Evolutionary conservation across 2,329 filamentous ascomycete genomes (phyloP).

Genomic region (Pseudogymnoascus sp.): DNA sequence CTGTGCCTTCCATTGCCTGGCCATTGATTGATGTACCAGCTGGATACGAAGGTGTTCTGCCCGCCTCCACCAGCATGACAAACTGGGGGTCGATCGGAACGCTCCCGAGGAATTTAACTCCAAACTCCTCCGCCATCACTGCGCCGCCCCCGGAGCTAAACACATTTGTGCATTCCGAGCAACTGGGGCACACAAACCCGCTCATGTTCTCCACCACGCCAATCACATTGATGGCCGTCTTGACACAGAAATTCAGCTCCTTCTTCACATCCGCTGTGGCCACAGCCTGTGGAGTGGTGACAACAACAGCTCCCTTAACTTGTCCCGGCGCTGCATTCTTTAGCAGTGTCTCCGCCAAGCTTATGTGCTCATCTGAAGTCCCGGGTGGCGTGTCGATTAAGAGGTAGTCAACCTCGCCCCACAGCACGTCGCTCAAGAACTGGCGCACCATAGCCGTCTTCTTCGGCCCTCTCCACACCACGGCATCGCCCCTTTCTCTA

Average conservation of each 20-base stretch:
- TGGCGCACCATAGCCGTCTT: slow-evolving; percentile 99
- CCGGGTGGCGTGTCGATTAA: slow-evolving; percentile 94
- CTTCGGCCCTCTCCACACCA: slow-evolving; percentile 96
- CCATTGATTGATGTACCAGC: slow-evolving; percentile 56
- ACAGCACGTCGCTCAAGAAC: slow-evolving; percentile 85
- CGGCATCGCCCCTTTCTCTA: slow-evolving; percentile 73
- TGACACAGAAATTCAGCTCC: slow-evolving; percentile 79
- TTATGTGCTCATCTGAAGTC: slow-evolving; percentile 95
- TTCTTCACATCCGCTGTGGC: slow-evolving; percentile 82
- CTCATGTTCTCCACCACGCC: slow-evolving; percentile 98
- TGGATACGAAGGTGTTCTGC: slow-evolving; percentile 55
- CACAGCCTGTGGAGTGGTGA: slow-evolving; percentile 93
- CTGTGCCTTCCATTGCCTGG: slow-evolving; percentile 30
- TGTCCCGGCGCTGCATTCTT: slow-evolving; percentile 54
- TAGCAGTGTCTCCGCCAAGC: slow-evolving; percentile 77
- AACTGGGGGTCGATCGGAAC: slow-evolving; percentile 93
- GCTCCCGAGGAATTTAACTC: slow-evolving; percentile 72
- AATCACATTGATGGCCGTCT: slow-evolving; percentile 75
- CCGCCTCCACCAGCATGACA: slow-evolving; percentile 75
- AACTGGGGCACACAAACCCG: slow-evolving; percentile 74
- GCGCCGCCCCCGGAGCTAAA: slow-evolving; percentile 87
- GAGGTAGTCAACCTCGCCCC: slow-evolving; percentile 81
- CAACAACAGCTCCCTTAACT: slow-evolving; percentile 80
- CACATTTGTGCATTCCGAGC: slow-evolving; percentile 81
- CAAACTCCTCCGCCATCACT: slow-evolving; percentile 81